Conservation (phyloP, 805 yeast species). For the Kockiozyma suomiensis region DNA sequence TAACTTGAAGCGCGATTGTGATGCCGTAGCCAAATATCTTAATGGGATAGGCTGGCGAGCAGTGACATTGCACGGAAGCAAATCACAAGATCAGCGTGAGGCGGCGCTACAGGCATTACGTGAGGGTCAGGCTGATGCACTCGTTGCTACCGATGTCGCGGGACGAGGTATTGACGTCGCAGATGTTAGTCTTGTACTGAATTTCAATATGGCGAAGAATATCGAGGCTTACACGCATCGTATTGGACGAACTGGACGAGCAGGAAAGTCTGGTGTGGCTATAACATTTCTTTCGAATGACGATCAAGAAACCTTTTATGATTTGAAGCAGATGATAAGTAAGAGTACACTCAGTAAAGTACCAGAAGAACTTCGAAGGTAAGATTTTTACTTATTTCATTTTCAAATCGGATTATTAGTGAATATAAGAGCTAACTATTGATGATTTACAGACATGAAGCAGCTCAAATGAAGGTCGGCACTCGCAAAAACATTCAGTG, state of each 20-base stretch:
- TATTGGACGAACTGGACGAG: slow-evolving; percentile 96
- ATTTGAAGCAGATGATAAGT: slow-evolving; percentile 54
- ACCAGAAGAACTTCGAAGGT: slow-evolving; percentile 46
- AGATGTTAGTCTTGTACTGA: slow-evolving; percentile 79
- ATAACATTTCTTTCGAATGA: slow-evolving; percentile 67
- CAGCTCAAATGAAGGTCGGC: slow-evolving; percentile 8
- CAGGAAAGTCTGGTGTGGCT: slow-evolving; percentile 79
- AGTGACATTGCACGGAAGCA: slow-evolving; percentile 81
- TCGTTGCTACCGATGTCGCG: slow-evolving; percentile 94
- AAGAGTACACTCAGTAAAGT: slow-evolving; percentile 46
- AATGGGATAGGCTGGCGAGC: slow-evolving; percentile 51
- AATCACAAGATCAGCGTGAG: slow-evolving; percentile 83
- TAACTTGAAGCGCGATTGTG: slow-evolving; percentile 74
- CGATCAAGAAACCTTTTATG: slow-evolving; percentile 55
- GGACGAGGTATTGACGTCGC: slow-evolving; percentile 96
- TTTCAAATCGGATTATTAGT: not conserved
- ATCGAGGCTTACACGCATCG: slow-evolving; percentile 89
- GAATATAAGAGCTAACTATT: not conserved
- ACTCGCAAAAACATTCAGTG: slow-evolving; percentile 18
- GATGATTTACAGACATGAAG: slow-evolving; percentile 4
- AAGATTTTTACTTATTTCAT: not conserved
- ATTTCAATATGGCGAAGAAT: slow-evolving; percentile 76
- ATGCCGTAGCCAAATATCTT: slow-evolving; percentile 59
- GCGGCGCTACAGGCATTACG: slow-evolving; percentile 65
- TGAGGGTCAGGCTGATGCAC: slow-evolving; percentile 56